Conservation (phyloP, 2,329 filamentous ascomycete genomes). For the Alternaria infectoria region DNA sequence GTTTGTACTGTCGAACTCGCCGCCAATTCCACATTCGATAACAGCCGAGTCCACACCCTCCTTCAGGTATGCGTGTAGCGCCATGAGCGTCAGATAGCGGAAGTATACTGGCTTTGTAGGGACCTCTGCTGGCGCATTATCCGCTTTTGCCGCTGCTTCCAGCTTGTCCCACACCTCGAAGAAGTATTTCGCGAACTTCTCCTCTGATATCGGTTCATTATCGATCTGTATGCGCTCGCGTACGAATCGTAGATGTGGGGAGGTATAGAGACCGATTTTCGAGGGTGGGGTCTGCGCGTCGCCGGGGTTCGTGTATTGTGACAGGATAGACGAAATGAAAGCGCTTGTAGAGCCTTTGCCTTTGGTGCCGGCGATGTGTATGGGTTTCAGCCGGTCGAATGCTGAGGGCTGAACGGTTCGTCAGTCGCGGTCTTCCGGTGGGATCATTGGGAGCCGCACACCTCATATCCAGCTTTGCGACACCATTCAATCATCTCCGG, state of each 20-base stretch:
- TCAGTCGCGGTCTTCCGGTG: slow-evolving; percentile 2
- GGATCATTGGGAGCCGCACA: slow-evolving; percentile 52
- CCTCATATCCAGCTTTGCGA: slow-evolving; percentile 74
- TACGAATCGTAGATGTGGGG: slow-evolving; percentile 82
- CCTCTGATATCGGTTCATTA: slow-evolving; percentile 71
- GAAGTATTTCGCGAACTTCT: slow-evolving; percentile 76
- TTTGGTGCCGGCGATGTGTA: slow-evolving; percentile 93
- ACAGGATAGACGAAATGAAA: slow-evolving; percentile 80
- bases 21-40: slow-evolving; percentile 92
- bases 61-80: slow-evolving; percentile 79
- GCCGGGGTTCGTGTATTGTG: slow-evolving; percentile 60
- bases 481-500: slow-evolving; percentile 85
- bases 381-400: slow-evolving; percentile 64
- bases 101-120: slow-evolving; percentile 87
- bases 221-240: slow-evolving; percentile 85
- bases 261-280: slow-evolving; percentile 81
- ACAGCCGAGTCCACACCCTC: slow-evolving; percentile 80
- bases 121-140: slow-evolving; percentile 57
- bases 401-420: slow-evolving; percentile 61
- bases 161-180: slow-evolving; percentile 82
- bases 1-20: slow-evolving; percentile 92
- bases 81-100: slow-evolving; percentile 86
- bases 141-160: slow-evolving; percentile 59
- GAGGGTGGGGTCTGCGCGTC: slow-evolving; percentile 44
- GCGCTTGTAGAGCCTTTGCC: slow-evolving; percentile 91